Evolutionary conservation across 805 yeast species (phyloP).

Genomic region (Metschnikowia bowlesiae): DNA sequence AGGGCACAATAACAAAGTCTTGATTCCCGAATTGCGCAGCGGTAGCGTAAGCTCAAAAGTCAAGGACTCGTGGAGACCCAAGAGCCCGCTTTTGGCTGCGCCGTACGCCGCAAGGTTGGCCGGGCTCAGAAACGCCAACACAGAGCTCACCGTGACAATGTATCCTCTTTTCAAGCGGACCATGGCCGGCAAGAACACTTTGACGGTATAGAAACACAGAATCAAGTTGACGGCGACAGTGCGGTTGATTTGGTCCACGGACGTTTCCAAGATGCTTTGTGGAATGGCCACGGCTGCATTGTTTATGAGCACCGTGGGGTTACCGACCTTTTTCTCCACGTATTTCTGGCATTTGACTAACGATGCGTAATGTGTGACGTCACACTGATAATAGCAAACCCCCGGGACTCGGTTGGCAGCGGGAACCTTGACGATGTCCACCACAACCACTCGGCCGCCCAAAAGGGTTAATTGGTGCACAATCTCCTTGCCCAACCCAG

Average conservation of each 20-base stretch:
- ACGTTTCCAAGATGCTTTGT: conserved; percentile 48
- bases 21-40: conserved; percentile 48
- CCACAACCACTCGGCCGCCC: conserved; percentile 54
- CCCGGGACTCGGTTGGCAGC: conserved; percentile 29
- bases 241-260: conserved; percentile 55
- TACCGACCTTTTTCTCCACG: conserved; percentile 50
- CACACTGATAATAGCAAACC: conserved; percentile 61
- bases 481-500: conserved; percentile 73
- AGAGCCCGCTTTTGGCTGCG: conserved; percentile 82
- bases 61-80: conserved; percentile 80
- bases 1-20: conserved; percentile 75
- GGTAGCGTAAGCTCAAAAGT: conserved; percentile 63
- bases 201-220: conserved; percentile 66
- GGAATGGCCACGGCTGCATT: conserved; percentile 80
- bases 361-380: conserved; percentile 53
- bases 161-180: conserved; percentile 58
- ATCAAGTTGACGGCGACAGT: conserved; percentile 64
- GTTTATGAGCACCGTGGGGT: conserved; percentile 66
- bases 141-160: conserved; percentile 77
- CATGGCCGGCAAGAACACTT: conserved; percentile 74
- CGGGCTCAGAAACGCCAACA: conserved; percentile 80
- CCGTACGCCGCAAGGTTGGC: conserved; percentile 81
- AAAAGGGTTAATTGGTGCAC: conserved; percentile 41
- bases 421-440: conserved; percentile 53
- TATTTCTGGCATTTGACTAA: conserved; percentile 37